phyloP scores from a whole-genome alignment of 1,139 yeast species.

The Hansenula lynferdii region DNA sequence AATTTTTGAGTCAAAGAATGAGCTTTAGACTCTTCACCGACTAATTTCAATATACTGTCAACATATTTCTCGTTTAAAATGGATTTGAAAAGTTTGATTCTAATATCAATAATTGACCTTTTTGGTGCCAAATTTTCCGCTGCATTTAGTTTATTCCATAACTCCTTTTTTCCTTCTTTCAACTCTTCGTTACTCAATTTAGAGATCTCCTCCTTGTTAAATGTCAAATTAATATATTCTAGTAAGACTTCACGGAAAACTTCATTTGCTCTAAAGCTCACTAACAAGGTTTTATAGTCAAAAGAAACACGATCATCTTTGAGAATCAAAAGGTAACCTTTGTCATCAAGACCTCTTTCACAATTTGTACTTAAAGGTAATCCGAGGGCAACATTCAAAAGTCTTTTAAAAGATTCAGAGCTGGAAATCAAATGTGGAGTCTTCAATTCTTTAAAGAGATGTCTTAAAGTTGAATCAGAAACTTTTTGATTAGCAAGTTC shows the following conservation, averaged over 20 bases:
- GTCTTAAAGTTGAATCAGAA: constrained; percentile 15
- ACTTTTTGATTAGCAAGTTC: constrained; percentile 20
- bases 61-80: constrained; percentile 20
- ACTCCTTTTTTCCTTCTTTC: constrained; percentile 20
- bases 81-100: constrained; percentile 21
- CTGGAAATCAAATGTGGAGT: constrained; percentile 6
- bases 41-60: constrained; percentile 13
- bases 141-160: constrained; percentile 22
- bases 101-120: constrained; percentile 20
- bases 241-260: constrained; percentile 26
- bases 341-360: constrained; percentile 18
- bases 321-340: constrained; percentile 16
- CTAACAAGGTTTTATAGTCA: constrained; percentile 22
- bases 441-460: constrained; percentile 19
- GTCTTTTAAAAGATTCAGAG: constrained; percentile 19
- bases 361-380: constrained; percentile 16
- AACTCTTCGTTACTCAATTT: constrained; percentile 16
- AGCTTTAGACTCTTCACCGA: constrained; percentile 16
- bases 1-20: constrained; percentile 4
- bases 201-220: constrained; percentile 17
- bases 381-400: constrained; percentile 17
- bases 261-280: constrained; percentile 22
- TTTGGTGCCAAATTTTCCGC: constrained; percentile 23
- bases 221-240: constrained; percentile 22
- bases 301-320: constrained; percentile 17